Base-by-base conservation (phyloP, 176 grass and related monocot species). In the Carex myosuroides region DNA sequence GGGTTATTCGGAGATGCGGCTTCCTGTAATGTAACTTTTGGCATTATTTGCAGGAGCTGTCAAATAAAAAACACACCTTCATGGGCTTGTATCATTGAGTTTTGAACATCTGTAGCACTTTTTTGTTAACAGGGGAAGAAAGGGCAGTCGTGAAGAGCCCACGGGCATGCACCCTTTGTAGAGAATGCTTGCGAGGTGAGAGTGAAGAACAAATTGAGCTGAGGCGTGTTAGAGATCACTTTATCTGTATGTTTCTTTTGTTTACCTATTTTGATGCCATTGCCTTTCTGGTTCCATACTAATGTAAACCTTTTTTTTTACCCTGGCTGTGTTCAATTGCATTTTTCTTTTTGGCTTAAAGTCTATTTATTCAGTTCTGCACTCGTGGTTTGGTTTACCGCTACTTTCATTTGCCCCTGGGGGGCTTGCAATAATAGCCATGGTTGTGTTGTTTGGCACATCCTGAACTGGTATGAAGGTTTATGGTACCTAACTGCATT, bases 81-180 rank as follows among this genome's bases (percentile, higher is more conserved):
- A 54, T 8, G 12, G 72, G 48, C 13, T 76, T 74, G 13, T 50
- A 13, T 74, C 20, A 74, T 50, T 50, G 67, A 50, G 44, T 48
- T 74, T 21, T 54, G 21, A 54, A 55, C 48, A 55, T 50, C 17
- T 16, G 79, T 33, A 0, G 50, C 70, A 29, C 30, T 80, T 82
- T 50, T 64, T 84, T 30, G 9, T 86, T 22, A 53, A 11, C 72
- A 93, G 95, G 89, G 22, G 54, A 82, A 71, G 91, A 91, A 85
- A 91, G 78, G 68, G 95, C 87, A 48, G 75, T 87, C 35, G 95
- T 91, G 72, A 63, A 86, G 37, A 98, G 62, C 14, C 88, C 95
- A 53, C 88, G 91, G 71, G 74, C 82, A 32, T 98, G 92, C 86
- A 98, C 95, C 5, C 91, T 98, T 79, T 98, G 95, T 74, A 91